Conservation (phyloP, 2,329 filamentous ascomycete species). For the Shiraia bambusicola region DNA sequence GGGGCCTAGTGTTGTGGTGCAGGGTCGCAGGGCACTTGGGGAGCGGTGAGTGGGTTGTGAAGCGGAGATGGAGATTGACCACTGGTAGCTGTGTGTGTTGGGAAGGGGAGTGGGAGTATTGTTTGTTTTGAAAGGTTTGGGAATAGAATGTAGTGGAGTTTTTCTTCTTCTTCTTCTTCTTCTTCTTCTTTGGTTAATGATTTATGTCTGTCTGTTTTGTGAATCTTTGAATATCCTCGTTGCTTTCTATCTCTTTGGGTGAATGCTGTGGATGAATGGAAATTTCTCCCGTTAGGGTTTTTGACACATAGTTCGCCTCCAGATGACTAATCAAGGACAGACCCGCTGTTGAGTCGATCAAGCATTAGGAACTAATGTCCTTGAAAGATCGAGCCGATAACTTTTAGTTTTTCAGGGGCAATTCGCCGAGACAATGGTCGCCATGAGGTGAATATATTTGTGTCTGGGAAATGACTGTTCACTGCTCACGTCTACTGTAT, state of each 20-base stretch:
- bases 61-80: too few species aligned
- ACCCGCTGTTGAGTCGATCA: conserved; percentile 61
- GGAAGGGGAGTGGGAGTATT: background rate
- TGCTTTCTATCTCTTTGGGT: conserved; percentile 60
- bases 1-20: background rate
- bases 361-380: conserved; percentile 66
- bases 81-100: too few species aligned
- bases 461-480: too few species aligned
- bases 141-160: background rate
- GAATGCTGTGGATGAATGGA: conserved; percentile 61
- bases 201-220: conserved; percentile 57
- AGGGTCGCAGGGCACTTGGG: background rate
- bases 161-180: background rate
- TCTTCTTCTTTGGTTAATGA: background rate
- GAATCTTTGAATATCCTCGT: conserved; percentile 62
- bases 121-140: background rate
- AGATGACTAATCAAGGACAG: conserved; percentile 42
- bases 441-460: too few species aligned
- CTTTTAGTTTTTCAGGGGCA: too few species aligned
- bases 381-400: conserved; percentile 67
- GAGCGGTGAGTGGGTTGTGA: background rate
- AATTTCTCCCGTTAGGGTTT: conserved; percentile 42
- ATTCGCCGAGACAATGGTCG: too few species aligned
- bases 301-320: conserved; percentile 9
- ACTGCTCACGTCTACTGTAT: too few species aligned